Percentiles rank a stretch among this genome's conserved stretches.
Conservation (phyloP, 2,329 filamentous ascomycete genomes). For the Hymenotorrendiella dingleyae region DNA sequence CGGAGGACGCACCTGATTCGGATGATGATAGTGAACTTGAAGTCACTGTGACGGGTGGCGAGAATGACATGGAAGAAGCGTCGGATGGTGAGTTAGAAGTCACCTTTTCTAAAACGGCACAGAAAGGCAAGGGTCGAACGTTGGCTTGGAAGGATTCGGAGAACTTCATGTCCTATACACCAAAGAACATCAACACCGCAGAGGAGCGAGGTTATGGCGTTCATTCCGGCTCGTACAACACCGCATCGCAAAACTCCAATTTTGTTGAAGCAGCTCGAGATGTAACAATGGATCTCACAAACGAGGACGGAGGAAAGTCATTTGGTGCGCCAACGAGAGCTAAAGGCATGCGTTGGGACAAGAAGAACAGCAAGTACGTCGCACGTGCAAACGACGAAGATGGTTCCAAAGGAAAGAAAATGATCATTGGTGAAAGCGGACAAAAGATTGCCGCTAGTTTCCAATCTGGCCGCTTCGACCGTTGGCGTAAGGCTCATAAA, state of each 20-base stretch:
- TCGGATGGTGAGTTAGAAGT: slow-evolving; percentile 60
- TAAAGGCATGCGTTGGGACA: slow-evolving; percentile 86
- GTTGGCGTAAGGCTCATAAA: slow-evolving; percentile 83
- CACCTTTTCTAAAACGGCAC: slow-evolving; percentile 57
- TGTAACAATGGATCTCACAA: slow-evolving; percentile 85
- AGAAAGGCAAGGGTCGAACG: slow-evolving; percentile 47
- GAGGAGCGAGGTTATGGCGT: slow-evolving; percentile 94
- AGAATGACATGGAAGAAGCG: slow-evolving; percentile 51
- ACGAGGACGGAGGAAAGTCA: slow-evolving; percentile 75
- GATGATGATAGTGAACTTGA: slow-evolving; percentile 36
- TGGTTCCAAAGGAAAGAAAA: slow-evolving; percentile 65
- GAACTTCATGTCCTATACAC: slow-evolving; percentile 94
- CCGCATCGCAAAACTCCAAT: slow-evolving; percentile 50
- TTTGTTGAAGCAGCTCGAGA: slow-evolving; percentile 85
- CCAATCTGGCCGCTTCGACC: slow-evolving; percentile 87
- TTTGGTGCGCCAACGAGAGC: slow-evolving; percentile 72
- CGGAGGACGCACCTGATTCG: slow-evolving; percentile 22
- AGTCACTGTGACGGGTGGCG: slow-evolving; percentile 29
- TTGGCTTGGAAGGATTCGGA: slow-evolving; percentile 76
- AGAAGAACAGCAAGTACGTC: slow-evolving; percentile 94
- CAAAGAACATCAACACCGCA: slow-evolving; percentile 69
- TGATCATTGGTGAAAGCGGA: slow-evolving; percentile 84
- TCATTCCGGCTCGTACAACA: slow-evolving; percentile 63
- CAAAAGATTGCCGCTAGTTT: slow-evolving; percentile 95
- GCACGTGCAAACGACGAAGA: slow-evolving; percentile 89